Percentiles rank a stretch among this genome's conserved stretches.
Evolutionary conservation across 176 grass and related monocot species (phyloP).

Genomic region (Typha latifolia): DNA sequence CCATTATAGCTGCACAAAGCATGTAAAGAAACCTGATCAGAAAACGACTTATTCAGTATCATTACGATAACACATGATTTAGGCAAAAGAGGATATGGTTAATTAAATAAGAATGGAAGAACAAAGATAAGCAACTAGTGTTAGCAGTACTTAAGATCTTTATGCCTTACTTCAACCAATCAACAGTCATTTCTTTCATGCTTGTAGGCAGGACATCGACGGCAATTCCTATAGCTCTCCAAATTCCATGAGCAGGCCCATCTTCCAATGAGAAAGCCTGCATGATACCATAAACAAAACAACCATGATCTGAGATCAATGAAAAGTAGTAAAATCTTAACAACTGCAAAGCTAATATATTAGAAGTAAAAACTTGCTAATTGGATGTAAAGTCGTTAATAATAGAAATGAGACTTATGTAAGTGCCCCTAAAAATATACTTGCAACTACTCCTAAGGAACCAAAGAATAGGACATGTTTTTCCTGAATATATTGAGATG

Average conservation of each 20-base stretch:
- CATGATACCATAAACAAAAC: slow-evolving; percentile 21
- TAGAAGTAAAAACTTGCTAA: no score
- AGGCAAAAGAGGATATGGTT: slow-evolving; percentile 10
- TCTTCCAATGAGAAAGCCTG: slow-evolving; percentile 86
- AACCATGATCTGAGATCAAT: slow-evolving; percentile 1
- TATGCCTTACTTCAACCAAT: slow-evolving; percentile 95
- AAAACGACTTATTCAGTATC: slow-evolving; percentile 42
- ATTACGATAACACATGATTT: slow-evolving; percentile 21
- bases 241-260: slow-evolving; percentile 50
- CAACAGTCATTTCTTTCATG: slow-evolving; percentile 27
- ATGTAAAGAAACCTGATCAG: slow-evolving; percentile 65
- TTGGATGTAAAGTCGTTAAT: no score
- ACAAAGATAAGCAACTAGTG: background rate
- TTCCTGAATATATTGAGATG: no score
- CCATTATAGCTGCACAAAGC: slow-evolving; percentile 91
- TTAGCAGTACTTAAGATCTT: slow-evolving; percentile 19
- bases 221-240: slow-evolving; percentile 50
- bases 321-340: background rate
- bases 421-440: no score
- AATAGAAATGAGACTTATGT: no score
- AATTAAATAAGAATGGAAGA: background rate
- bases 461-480: no score
- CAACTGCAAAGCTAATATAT: background rate
- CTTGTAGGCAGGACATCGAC: slow-evolving; percentile 41
- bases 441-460: no score